Percentiles rank a stretch among this genome's conserved stretches.
Conservation (phyloP, 2,329 filamentous ascomycete species). For the Fusarium mundagurra region DNA sequence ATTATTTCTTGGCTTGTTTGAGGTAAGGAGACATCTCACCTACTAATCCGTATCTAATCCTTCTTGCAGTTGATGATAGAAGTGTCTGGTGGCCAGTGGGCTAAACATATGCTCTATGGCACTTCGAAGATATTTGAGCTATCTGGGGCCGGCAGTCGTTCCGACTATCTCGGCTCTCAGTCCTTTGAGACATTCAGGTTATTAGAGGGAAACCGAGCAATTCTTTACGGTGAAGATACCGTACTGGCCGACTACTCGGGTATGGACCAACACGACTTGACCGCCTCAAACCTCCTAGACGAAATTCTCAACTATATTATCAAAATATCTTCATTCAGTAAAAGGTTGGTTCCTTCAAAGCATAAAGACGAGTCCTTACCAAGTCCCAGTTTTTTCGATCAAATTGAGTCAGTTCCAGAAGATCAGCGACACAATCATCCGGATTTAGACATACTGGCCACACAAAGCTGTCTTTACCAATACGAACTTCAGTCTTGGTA, state of each 20-base stretch:
- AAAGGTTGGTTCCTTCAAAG: no score
- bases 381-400: slow-evolving; percentile 28
- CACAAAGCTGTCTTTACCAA: slow-evolving; percentile 15
- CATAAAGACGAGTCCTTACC: neutral
- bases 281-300: neutral
- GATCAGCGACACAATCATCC: neutral
- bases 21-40: slow-evolving; percentile 19
- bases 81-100: slow-evolving; percentile 38
- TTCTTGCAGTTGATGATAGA: slow-evolving; percentile 39
- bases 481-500: neutral
- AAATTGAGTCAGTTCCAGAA: slow-evolving; percentile 19
- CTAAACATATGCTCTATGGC: slow-evolving; percentile 43
- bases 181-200: slow-evolving; percentile 36
- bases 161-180: neutral
- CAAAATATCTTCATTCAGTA: slow-evolving; percentile 31
- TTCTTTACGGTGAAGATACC: slow-evolving; percentile 39
- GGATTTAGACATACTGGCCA: neutral
- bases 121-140: slow-evolving; percentile 37
- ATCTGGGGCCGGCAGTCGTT: neutral
- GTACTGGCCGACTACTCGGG: slow-evolving; percentile 10
- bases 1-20: slow-evolving; percentile 42
- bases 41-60: neutral
- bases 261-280: neutral
- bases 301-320: slow-evolving; percentile 17
- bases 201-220: slow-evolving; percentile 39